A percentile compares a stretch with the other conserved stretches of the same genome.
Evolutionary conservation across 192 early-diverging fungal genomes (phyloP).

Genomic region (Linnemannia exigua): DNA sequence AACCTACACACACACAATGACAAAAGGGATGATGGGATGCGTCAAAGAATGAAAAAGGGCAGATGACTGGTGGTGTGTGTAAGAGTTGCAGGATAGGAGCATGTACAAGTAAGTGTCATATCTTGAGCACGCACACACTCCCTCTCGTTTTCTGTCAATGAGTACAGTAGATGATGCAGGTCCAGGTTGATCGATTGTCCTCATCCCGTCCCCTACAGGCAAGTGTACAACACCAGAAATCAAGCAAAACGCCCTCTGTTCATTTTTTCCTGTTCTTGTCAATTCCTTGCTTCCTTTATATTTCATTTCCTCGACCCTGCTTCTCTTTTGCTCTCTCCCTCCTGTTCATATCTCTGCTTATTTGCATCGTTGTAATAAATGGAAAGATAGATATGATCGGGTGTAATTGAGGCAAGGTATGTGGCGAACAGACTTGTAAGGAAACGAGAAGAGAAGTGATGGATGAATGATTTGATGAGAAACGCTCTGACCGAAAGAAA

Average conservation of each 20-base stretch:
- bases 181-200: conserved; percentile 6
- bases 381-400: background rate
- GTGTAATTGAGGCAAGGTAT: background rate
- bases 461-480: background rate
- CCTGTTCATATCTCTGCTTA: background rate
- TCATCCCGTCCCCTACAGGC: background rate
- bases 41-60: too few relatives aligned
- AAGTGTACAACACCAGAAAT: background rate
- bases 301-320: background rate
- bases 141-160: background rate
- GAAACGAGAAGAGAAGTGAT: background rate
- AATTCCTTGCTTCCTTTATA: conserved; percentile 3
- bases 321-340: background rate
- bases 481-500: background rate
- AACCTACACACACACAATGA: background rate
- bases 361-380: background rate
- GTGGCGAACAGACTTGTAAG: background rate
- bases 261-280: background rate
- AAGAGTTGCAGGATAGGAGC: too few relatives aligned
- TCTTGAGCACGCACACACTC: background rate
- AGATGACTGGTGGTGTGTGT: too few relatives aligned
- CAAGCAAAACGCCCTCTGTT: background rate
- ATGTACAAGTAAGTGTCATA: too few relatives aligned
- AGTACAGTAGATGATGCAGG: background rate
- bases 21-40: too few relatives aligned